phyloP scores from a whole-genome alignment of 306 rosid genomes.

The Vicia faba region DNA sequence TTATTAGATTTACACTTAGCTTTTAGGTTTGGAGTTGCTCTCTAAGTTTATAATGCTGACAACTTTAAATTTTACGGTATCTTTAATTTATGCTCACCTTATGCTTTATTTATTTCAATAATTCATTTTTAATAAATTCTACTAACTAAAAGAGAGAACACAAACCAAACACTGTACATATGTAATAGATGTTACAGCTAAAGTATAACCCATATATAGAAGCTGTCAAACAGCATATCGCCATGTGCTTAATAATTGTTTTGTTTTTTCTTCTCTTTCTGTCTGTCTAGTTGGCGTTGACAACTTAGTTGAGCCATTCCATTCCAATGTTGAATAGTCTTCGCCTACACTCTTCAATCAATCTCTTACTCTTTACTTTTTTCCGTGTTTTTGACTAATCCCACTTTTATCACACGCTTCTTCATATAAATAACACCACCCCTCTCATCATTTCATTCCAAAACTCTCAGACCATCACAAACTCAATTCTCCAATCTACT shows the following conservation, averaged over 20 bases:
- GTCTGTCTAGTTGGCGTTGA: slow-evolving; percentile 32
- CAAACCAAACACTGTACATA: background rate
- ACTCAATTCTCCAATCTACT: background rate
- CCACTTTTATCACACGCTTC: slow-evolving; percentile 36
- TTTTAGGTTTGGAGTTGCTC: too few species aligned
- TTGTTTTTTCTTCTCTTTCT: too few species aligned
- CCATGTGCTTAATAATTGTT: slow-evolving; percentile 30
- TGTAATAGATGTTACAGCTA: background rate
- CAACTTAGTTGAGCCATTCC: slow-evolving; percentile 13
- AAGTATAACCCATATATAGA: background rate
- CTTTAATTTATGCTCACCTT: too few species aligned
- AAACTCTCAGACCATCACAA: slow-evolving; percentile 33
- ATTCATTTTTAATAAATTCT: too few species aligned
- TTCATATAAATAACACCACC: slow-evolving; percentile 36
- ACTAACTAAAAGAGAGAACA: background rate
- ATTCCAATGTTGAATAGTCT: slow-evolving; percentile 49
- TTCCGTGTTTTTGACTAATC: slow-evolving; percentile 62
- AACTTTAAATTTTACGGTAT: too few species aligned
- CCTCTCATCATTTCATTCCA: slow-evolving; percentile 15
- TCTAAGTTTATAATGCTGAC: too few species aligned
- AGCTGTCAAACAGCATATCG: slow-evolving; percentile 21
- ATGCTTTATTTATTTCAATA: too few species aligned
- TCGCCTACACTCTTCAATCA: background rate
- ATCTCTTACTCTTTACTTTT: too few species aligned
- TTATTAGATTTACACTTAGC: too few species aligned